Percentiles rank a stretch among this genome's conserved stretches.
These are phyloP conservation scores for Kwoniella mangroviensis DNA, from an alignment of 768 basidiomycete genomes.

Conservation along the genomic window DNA sequence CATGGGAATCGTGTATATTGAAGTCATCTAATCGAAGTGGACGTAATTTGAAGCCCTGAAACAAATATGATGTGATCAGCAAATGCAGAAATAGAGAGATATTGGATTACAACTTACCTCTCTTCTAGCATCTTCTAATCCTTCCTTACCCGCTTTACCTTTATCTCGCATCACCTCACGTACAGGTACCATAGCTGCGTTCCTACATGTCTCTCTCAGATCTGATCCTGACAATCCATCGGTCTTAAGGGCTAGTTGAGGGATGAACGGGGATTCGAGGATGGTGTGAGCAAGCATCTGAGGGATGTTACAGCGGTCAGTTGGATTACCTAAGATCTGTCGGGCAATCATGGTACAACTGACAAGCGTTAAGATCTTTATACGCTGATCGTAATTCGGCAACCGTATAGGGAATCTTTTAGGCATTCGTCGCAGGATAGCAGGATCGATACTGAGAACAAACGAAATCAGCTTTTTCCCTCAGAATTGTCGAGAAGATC, in stretches of 20 bases:
- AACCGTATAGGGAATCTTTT: constrained; percentile 87
- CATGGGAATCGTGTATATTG: constrained; percentile 58
- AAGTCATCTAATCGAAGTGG: constrained; percentile 76
- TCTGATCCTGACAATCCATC: constrained; percentile 87
- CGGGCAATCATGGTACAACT: constrained; percentile 30
- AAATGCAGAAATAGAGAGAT: too few species aligned
- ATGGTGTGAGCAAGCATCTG: constrained; percentile 85
- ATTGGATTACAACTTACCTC: constrained; percentile 59
- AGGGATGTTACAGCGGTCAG: background rate
- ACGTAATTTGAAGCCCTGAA: constrained; percentile 76
- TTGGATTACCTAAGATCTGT: too few species aligned
- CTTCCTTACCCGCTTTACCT: constrained; percentile 59
- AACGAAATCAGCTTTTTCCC: too few species aligned
- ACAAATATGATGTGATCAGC: background rate
- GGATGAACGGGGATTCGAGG: constrained; percentile 68
- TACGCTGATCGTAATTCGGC: constrained; percentile 76
- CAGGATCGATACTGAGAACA: constrained; percentile 59
- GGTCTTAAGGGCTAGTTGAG: constrained; percentile 69
- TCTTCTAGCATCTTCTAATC: constrained; percentile 61
- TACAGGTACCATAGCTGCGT: constrained; percentile 87
- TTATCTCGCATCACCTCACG: constrained; percentile 55
- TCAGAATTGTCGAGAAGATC: too few species aligned
- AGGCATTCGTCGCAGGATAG: constrained; percentile 73
- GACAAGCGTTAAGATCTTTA: constrained; percentile 82
- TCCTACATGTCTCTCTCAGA: constrained; percentile 86